A percentile compares a stretch with the other conserved stretches of the same genome.
These are phyloP conservation scores for Cordyceps sp. DNA, from an alignment of 2,329 filamentous ascomycete species.

Conservation along the genomic window DNA sequence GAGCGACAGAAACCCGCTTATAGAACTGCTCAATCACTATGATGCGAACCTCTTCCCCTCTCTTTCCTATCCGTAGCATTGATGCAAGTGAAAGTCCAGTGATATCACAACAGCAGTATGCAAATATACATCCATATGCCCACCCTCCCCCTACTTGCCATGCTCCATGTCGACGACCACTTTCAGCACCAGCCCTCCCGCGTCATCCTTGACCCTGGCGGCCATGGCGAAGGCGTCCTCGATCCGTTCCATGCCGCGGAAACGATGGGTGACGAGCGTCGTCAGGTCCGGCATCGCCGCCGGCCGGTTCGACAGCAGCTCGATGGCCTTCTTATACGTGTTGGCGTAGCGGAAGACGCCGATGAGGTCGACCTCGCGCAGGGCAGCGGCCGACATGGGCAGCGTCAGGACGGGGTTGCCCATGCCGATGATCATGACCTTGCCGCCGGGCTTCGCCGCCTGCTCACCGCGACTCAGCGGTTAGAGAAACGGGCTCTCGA, in stretches of 20 bases:
- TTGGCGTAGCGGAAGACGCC: conserved; percentile 62
- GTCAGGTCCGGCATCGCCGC: conserved; percentile 44
- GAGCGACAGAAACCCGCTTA: too few species aligned
- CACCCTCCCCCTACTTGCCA: too few species aligned
- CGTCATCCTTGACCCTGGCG: conserved; percentile 49
- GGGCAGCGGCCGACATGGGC: conserved; percentile 49
- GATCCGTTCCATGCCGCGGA: conserved; percentile 43
- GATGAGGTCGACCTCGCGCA: conserved; percentile 55
- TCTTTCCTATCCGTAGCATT: too few species aligned
- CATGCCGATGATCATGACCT: conserved; percentile 57
- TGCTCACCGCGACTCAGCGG: too few species aligned
- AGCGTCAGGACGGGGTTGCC: conserved; percentile 54
- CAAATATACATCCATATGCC: too few species aligned
- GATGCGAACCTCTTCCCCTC: too few species aligned
- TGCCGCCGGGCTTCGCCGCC: conserved; percentile 49
- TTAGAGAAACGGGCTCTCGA: neutral
- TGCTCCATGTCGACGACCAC: conserved; percentile 40
- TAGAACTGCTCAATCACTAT: too few species aligned
- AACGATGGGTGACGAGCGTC: conserved; percentile 56
- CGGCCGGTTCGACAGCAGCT: conserved; percentile 30
- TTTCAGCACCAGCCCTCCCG: conserved; percentile 57
- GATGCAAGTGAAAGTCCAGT: too few species aligned
- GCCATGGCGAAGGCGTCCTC: conserved; percentile 60
- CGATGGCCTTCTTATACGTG: conserved; percentile 45
- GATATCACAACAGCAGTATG: too few species aligned